Base-by-base conservation (phyloP, 192 early-diverging fungal species). In the Coemansia nantahalensis region DNA sequence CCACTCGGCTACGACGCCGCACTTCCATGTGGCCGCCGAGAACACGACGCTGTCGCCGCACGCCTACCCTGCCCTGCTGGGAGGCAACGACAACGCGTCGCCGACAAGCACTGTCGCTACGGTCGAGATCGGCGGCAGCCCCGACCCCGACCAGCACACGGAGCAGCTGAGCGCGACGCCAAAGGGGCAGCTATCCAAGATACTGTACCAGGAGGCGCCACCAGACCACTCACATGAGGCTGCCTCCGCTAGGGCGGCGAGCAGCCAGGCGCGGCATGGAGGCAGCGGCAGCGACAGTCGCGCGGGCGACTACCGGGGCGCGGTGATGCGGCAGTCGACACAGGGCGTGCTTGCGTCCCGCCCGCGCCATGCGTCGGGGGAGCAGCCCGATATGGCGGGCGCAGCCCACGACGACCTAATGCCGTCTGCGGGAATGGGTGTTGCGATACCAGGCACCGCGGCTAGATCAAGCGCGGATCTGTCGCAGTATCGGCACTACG, bases 251-350 rank as follows among this genome's bases (percentile, higher is more conserved):
- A 7, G 26, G 26, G 26, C 26, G 7, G 26, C 26, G 26, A 28
- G 26, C 26, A 28, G 71, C 8, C 59, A 60, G 15, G 28, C 46
- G 8, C 62, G 56, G 39, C 55, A 65, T 6, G 59, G 72, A 3
- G 48, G 60, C 30, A 76, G 70, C 34, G 56, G 59, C 13, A 53
- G 56, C 2, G 71, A 75, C 39, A 56, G 56, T n/a, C 63, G 64
- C 15, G 24, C 63, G 15, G 48, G 60, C 24, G 64, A 76, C 31
- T 60, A 54, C 45, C 67, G 64, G 51, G 54, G 59, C 13, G 50
- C 66, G 11, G 23, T 62, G 45, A 48, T 43, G 26, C 58, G 59
- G 18, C 54, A 46, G 8, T 39, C 59, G n/a, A 47, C 40, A 12
- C 41, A 52, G 45, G 51, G 59, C 42, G 56, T 76, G 15, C 68